Base-by-base conservation (phyloP, 495 filamentous ascomycete species). In the Aspergillus avenaceus region DNA sequence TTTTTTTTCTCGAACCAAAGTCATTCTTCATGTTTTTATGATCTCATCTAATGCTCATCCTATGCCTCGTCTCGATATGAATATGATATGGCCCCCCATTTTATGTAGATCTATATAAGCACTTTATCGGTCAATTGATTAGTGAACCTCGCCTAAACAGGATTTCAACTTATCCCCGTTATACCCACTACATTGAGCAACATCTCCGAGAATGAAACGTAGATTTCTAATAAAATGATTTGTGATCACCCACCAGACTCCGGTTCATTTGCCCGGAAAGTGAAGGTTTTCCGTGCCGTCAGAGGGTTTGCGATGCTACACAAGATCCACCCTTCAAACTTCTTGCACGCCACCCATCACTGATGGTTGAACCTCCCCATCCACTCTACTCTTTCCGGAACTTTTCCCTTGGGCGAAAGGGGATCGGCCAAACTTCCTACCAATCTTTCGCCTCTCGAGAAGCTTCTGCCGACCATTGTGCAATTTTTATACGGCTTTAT, bases 191-290 rank as follows among this genome's bases (percentile, higher is more conserved):
- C 52, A 25, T 52, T 48, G 38, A 48, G 53, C 48, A 56, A 56
- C 50, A 53, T 50, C 50, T 32, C 50, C 54, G 54, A 53, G 49
- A 41, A 32, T 11, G 19, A 29, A 27, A 52, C 48, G 45, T 41
- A 45, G 50, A 42, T 28, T 45, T 23, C 16, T 24, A 21, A 37
- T 18, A 9, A 18, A 28, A 5, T 36, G 32, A 36, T 36, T 36
- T 36, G 32, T 36, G 32, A 36, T 36, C 32, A 36, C 32, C n/a
- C 32, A 36, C n/a, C 32, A 36, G 19, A 16, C 40, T 37, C 40
- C 61, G 65, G 67, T 57, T 34, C 22, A 63, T 53, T 46, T 67
- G 44, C 67, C 67, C 32, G 61, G 57, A 65, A 58, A 18, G 55
- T 56, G 46, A 49, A 16, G 25, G 9, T 45, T 43, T 48, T 34